phyloP scores from a whole-genome alignment of 2,329 filamentous ascomycete species.

The Pseudogymnoascus sp. region DNA sequence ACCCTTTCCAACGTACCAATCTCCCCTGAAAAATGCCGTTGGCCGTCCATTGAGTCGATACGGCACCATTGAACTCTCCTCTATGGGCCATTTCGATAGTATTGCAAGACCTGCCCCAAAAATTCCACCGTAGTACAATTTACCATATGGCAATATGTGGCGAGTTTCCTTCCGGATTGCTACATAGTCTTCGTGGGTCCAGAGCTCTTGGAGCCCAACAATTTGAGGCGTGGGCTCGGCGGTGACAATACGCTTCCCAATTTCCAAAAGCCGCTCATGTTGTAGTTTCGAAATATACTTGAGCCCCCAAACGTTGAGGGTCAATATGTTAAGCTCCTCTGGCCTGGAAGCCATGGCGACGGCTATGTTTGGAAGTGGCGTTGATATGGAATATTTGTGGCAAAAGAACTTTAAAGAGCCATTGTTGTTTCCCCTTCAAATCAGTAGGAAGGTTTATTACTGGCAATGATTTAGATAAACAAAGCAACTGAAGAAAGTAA shows the following conservation, averaged over 20 bases:
- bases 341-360: slow-evolving; percentile 30
- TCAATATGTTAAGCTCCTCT: slow-evolving; percentile 66
- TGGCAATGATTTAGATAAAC: not conserved
- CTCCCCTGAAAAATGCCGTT: slow-evolving; percentile 86
- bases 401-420: not conserved
- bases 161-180: slow-evolving; percentile 66
- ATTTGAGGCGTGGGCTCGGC: slow-evolving; percentile 66
- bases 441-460: not conserved
- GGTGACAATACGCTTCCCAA: slow-evolving; percentile 68
- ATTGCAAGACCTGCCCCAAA: slow-evolving; percentile 88
- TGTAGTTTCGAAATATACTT: slow-evolving; percentile 77
- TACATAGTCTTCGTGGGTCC: slow-evolving; percentile 76
- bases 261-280: slow-evolving; percentile 69
- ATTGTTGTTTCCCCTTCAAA: not conserved
- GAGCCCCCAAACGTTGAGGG: slow-evolving; percentile 95
- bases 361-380: not conserved
- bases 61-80: slow-evolving; percentile 74
- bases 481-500: not conserved
- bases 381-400: not conserved
- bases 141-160: slow-evolving; percentile 74
- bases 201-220: slow-evolving; percentile 92
- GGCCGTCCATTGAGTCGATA: slow-evolving; percentile 93
- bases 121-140: slow-evolving; percentile 85
- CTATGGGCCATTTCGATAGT: slow-evolving; percentile 84
- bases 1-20: slow-evolving; percentile 96